A percentile compares a stretch with the other conserved stretches of the same genome.
Conservation (phyloP, 1,139 yeast genomes). For the Spathaspora sp. region DNA sequence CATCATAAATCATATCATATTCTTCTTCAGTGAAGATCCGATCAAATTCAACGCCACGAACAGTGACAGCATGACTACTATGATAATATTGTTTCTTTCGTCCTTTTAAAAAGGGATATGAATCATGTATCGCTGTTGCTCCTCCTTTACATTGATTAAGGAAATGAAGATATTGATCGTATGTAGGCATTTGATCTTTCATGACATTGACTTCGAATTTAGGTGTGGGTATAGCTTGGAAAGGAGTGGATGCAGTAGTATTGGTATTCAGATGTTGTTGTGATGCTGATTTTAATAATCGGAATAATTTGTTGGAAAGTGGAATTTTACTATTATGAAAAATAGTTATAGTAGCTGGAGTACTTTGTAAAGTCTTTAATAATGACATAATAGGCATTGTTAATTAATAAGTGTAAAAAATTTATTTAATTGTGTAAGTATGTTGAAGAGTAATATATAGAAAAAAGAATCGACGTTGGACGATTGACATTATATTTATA, state of each 20-base stretch:
- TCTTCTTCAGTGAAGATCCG: conserved; percentile 40
- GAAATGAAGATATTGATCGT: conserved; percentile 38
- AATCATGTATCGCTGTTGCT: conserved; percentile 25
- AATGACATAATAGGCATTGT: conserved; percentile 12
- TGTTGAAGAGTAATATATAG: background rate
- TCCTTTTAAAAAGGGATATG: conserved; percentile 42
- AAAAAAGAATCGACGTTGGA: background rate
- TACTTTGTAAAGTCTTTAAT: conserved; percentile 44
- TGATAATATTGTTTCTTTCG: conserved; percentile 14
- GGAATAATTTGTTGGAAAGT: conserved; percentile 31
- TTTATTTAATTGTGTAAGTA: background rate
- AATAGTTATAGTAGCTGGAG: conserved; percentile 45
- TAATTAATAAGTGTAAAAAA: background rate
- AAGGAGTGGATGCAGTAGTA: conserved; percentile 10
- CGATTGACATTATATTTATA: no score
- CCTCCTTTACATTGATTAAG: conserved; percentile 29
- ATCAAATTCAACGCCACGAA: conserved; percentile 27
- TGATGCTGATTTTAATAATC: conserved; percentile 33
- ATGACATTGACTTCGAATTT: conserved; percentile 38
- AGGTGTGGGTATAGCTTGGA: background rate
- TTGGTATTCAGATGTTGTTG: background rate
- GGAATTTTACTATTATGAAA: conserved; percentile 43
- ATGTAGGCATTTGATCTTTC: conserved; percentile 45
- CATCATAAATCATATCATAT: conserved; percentile 40
- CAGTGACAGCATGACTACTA: conserved; percentile 20